These are phyloP conservation scores for Penicillium antarcticum DNA, from an alignment of 495 filamentous ascomycete species.

Conservation along the genomic window DNA sequence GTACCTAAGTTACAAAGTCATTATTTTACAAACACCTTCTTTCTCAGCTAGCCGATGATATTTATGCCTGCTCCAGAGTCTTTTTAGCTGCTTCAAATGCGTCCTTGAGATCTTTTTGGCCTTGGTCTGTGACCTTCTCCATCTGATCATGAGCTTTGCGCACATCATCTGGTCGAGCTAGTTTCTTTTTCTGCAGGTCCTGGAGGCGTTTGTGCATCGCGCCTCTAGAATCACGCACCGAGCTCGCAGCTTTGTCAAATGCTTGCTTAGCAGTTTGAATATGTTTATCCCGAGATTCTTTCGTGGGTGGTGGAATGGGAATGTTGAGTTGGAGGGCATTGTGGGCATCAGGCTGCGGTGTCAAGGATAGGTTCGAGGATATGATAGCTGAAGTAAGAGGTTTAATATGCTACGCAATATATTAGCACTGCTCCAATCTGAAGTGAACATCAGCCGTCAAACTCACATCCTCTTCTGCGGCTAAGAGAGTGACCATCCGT, in stretches of 20 bases:
- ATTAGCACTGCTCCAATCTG: not conserved
- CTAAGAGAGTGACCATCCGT: conserved; percentile 62
- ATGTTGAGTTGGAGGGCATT: conserved; percentile 70
- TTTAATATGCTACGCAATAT: conserved; percentile 56
- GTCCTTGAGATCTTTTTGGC: conserved; percentile 62
- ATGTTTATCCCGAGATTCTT: conserved; percentile 53
- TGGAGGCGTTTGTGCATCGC: conserved; percentile 63
- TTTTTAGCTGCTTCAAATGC: conserved; percentile 65
- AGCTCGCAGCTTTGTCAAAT: conserved; percentile 54
- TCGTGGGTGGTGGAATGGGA: conserved; percentile 65
- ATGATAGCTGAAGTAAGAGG: conserved; percentile 69
- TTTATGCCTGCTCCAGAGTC: conserved; percentile 46
- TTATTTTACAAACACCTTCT: conserved; percentile 12
- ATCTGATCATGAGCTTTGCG: conserved; percentile 63
- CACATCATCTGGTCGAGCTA: conserved; percentile 62
- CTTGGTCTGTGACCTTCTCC: conserved; percentile 72
- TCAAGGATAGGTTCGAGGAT: conserved; percentile 64
- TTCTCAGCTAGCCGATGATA: not conserved
- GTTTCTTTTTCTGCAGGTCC: conserved; percentile 53
- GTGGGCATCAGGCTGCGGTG: conserved; percentile 65
- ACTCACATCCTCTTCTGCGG: conserved; percentile 59
- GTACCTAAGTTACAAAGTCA: conserved; percentile 23
- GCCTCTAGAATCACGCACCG: conserved; percentile 53
- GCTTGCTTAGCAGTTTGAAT: conserved; percentile 56
- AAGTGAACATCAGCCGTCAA: not conserved